Percentiles rank a stretch among this genome's conserved stretches.
Evolutionary conservation across 805 yeast species (phyloP).

Genomic region (Pichia insulana): DNA sequence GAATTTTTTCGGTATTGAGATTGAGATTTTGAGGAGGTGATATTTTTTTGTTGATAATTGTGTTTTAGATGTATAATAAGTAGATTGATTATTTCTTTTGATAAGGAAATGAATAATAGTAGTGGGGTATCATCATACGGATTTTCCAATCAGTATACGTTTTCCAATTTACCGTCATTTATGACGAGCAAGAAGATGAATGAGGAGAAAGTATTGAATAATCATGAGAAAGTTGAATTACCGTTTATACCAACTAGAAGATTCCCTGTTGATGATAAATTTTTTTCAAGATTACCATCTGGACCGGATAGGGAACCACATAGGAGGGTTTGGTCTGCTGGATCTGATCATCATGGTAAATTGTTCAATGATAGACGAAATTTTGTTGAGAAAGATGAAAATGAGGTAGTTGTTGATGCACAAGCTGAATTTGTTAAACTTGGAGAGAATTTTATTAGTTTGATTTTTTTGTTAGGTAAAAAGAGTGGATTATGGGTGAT

Average conservation of each 20-base stretch:
- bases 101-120: no score
- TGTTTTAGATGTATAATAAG: no score
- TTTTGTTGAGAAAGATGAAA: no score
- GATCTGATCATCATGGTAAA: background rate
- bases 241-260: slow-evolving; percentile 14
- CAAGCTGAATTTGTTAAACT: slow-evolving; percentile 21
- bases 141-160: slow-evolving; percentile 3
- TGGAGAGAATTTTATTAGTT: slow-evolving; percentile 15
- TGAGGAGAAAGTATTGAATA: background rate
- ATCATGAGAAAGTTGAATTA: slow-evolving; percentile 2
- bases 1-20: no score
- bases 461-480: slow-evolving; percentile 16
- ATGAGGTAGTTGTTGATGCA: slow-evolving; percentile 10
- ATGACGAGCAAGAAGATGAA: slow-evolving; percentile 1
- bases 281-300: slow-evolving; percentile 7
- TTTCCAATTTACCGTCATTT: slow-evolving; percentile 12
- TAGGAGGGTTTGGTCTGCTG: slow-evolving; percentile 4
- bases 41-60: no score
- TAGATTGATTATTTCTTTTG: no score
- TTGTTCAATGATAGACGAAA: background rate
- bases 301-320: background rate
- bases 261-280: slow-evolving; percentile 4
- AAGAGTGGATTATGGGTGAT: slow-evolving; percentile 21
- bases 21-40: no score
- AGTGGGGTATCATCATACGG: background rate